Evolutionary conservation across 2,329 filamentous ascomycete species (phyloP), one percentile per base, ranked within the genome.

Genomic region (Aureobasidium sp.): DNA sequence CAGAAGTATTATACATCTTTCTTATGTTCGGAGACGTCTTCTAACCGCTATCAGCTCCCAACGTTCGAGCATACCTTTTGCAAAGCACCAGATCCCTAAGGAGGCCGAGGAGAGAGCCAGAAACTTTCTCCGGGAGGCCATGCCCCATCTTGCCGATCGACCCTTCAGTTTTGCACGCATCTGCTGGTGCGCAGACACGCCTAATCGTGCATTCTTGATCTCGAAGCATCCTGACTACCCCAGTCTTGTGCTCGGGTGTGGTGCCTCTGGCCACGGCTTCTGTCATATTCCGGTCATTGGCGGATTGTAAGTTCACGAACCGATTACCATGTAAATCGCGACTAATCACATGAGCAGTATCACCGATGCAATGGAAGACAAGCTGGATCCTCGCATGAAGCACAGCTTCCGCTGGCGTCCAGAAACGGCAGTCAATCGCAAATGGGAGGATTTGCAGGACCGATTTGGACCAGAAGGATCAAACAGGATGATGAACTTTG

Each of bases 161-260:
- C 68, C 70, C 0, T 74, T 80, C 47, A 70, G 64, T 21, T 78
- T 76, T 57, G 75, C 74, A 6, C 67, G 76, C n/a, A 74, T 80
- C 32, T 80, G 77, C 63, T 80, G 78, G 78, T 78, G 77, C 58
- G 72, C 77, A 1, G 78, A 80, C 58, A 80, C 78, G 0, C 71
- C 73, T 0, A 75, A 81, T 60, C 70, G 76, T 3, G 67, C 73
- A n/a, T 81, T 79, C 51, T 61, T 80, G 16, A 77, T 81, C 7
- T 72, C 73, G 47, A 63, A 64, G 34, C 76, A 80, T 61, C 74
- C 76, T 0, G 64, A 70, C 6, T 63, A 71, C 42, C 56, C 62
- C 27, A 71, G 67, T 22, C 60, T 79, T 24, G 61, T 76, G 2
- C 59, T 80, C n/a, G 77, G 73, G 3, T 70, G 74, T 10, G 77